A percentile compares a stretch with the other conserved stretches of the same genome.
Conservation (phyloP, 1,284 basidiomycete genomes). For the Hypsizygus ulmarius region DNA sequence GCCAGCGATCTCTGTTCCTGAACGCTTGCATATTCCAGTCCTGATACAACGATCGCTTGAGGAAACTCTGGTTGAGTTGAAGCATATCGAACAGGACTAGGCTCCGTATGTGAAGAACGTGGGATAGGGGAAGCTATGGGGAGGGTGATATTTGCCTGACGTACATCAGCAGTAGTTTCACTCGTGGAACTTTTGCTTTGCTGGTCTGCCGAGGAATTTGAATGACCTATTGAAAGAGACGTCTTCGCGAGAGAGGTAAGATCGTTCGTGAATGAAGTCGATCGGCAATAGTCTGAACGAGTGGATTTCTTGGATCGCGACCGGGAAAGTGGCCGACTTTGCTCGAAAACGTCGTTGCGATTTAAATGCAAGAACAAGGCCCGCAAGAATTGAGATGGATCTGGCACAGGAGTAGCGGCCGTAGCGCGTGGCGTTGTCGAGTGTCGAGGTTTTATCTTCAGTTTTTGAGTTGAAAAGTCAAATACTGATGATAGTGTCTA, state of each 20-base stretch:
- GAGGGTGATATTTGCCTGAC: not conserved
- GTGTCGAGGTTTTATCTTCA: conserved; percentile 43
- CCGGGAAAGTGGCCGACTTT: conserved; percentile 21
- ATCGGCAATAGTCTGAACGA: conserved; percentile 25
- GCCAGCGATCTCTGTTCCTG: conserved; percentile 60
- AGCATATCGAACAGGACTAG: conserved; percentile 20
- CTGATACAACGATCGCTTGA: conserved; percentile 64
- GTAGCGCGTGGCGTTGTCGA: conserved; percentile 15
- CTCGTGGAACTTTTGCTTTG: conserved; percentile 4
- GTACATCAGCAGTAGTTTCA: not conserved
- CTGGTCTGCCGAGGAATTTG: conserved; percentile 3
- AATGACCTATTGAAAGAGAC: not conserved
- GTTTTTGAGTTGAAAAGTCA: conserved; percentile 53
- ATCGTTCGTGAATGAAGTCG: conserved; percentile 32
- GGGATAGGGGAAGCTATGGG: conserved; percentile 13
- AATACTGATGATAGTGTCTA: conserved; percentile 61
- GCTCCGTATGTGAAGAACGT: conserved; percentile 27
- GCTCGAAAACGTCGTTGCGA: conserved; percentile 14
- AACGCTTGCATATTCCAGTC: conserved; percentile 58
- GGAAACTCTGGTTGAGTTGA: conserved; percentile 40
- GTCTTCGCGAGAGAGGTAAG: conserved; percentile 10
- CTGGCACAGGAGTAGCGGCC: conserved; percentile 22
- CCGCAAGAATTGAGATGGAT: conserved; percentile 44
- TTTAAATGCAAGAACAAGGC: conserved; percentile 48
- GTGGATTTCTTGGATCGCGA: conserved; percentile 26